phyloP scores from a whole-genome alignment of 805 yeast genomes.

The Candida corydali region DNA sequence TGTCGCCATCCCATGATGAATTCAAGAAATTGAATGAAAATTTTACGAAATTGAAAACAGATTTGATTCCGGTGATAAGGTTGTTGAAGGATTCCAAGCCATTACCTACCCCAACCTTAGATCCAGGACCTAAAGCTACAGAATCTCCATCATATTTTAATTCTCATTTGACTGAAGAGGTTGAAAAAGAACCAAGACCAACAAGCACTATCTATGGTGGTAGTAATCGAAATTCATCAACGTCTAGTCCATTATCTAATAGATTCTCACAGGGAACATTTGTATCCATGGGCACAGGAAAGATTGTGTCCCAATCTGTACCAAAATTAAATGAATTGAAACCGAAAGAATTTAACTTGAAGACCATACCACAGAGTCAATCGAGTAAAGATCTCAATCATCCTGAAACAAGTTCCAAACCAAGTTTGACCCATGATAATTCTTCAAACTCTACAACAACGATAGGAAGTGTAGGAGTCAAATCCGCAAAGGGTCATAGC shows the following conservation, averaged over 20 bases:
- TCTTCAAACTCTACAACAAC: constrained; percentile 5
- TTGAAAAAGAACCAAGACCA: constrained; percentile 3
- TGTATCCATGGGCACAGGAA: constrained; percentile 41
- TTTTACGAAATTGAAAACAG: constrained; percentile 56
- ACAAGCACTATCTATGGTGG: background rate
- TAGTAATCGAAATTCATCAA: constrained; percentile 1
- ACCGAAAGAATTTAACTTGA: constrained; percentile 9
- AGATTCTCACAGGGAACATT: constrained; percentile 36
- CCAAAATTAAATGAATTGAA: constrained; percentile 12
- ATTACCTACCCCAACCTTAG: constrained; percentile 59
- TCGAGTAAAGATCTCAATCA: constrained; percentile 4
- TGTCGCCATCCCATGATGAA: constrained; percentile 21
- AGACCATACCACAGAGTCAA: constrained; percentile 1
- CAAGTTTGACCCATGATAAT: constrained; percentile 1
- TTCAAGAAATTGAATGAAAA: constrained; percentile 47
- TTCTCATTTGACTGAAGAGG: background rate
- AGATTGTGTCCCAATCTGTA: constrained; percentile 26
- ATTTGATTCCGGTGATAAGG: constrained; percentile 59
- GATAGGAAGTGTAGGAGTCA: background rate
- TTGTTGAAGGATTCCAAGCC: constrained; percentile 63
- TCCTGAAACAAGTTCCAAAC: background rate
- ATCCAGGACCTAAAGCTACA: constrained; percentile 28
- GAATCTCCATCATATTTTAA: constrained; percentile 7
- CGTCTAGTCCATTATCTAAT: constrained; percentile 27
- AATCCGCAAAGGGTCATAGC: constrained; percentile 10